Conservation (phyloP, 257 asterid species). For the Solanum pennellii region DNA sequence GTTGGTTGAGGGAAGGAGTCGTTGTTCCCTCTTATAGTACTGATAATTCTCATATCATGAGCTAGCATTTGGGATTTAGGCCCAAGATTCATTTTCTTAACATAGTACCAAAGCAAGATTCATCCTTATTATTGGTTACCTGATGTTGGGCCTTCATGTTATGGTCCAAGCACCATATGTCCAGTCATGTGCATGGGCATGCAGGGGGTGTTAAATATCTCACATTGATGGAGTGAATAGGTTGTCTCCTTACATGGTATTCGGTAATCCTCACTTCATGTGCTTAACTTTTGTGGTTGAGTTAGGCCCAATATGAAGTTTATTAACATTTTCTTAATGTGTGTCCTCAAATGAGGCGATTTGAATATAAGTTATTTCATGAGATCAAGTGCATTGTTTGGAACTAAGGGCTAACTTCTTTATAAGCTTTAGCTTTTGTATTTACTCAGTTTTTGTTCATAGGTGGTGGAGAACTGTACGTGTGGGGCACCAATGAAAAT, state of each 20-base stretch:
- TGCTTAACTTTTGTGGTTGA: background rate
- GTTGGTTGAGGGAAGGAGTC: background rate
- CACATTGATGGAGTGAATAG: background rate
- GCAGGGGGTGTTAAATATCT: background rate
- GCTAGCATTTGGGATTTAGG: background rate
- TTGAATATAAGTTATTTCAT: background rate
- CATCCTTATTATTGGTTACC: background rate
- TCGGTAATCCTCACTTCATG: background rate
- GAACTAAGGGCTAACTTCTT: background rate
- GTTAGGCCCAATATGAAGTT: background rate
- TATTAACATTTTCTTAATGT: background rate
- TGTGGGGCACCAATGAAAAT: constrained; percentile 95
- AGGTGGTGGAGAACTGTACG: constrained; percentile 85
- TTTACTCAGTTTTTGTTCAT: constrained; percentile 3
- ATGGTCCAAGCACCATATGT: background rate
- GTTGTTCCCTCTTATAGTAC: background rate
- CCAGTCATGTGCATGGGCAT: background rate
- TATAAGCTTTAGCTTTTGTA: background rate
- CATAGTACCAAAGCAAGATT: background rate
- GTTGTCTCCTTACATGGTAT: background rate
- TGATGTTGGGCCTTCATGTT: background rate
- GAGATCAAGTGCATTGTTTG: background rate
- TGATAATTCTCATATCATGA: background rate
- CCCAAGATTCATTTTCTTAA: background rate
- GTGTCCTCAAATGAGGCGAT: background rate